Conservation (phyloP, 768 basidiomycete genomes). For the Naganishia vishniacii region DNA sequence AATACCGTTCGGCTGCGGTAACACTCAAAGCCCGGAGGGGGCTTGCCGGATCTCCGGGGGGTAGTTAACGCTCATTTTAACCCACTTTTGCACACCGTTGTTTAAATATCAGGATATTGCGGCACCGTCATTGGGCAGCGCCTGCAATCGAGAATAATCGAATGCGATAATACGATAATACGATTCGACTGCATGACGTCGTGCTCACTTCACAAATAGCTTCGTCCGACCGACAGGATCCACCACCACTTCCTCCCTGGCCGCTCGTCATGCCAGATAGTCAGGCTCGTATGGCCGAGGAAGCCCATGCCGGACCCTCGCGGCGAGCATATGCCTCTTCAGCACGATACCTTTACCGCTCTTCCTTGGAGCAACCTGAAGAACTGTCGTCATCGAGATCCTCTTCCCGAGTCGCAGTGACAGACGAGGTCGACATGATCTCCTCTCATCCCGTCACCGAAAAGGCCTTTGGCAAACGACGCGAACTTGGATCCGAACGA, state of each 20-base stretch:
- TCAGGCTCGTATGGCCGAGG: neutral
- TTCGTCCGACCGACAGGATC: no score
- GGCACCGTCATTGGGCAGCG: no score
- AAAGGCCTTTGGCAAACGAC: conserved; percentile 18
- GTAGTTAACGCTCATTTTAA: no score
- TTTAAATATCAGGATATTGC: no score
- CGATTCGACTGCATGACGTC: no score
- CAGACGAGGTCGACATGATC: conserved; percentile 15
- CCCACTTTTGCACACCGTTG: no score
- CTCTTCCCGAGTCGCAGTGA: conserved; percentile 9
- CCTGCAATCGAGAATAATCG: no score
- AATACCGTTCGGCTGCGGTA: conserved; percentile 9
- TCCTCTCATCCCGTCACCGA: conserved; percentile 17
- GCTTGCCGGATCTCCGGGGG: no score
- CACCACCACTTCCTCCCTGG: no score
- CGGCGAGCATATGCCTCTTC: neutral
- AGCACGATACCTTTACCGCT: neutral
- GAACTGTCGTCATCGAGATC: neutral
- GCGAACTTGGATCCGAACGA: neutral
- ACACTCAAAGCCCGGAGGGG: conserved; percentile 6
- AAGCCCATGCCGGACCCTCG: conserved; percentile 1
- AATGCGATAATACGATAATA: neutral
- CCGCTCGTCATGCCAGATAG: neutral
- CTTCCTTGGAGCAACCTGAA: neutral
- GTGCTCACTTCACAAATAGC: no score